These are phyloP conservation scores for Plasmodium coatneyi DNA, from an alignment of 169 alveolate genomes.

Conservation along the genomic window DNA sequence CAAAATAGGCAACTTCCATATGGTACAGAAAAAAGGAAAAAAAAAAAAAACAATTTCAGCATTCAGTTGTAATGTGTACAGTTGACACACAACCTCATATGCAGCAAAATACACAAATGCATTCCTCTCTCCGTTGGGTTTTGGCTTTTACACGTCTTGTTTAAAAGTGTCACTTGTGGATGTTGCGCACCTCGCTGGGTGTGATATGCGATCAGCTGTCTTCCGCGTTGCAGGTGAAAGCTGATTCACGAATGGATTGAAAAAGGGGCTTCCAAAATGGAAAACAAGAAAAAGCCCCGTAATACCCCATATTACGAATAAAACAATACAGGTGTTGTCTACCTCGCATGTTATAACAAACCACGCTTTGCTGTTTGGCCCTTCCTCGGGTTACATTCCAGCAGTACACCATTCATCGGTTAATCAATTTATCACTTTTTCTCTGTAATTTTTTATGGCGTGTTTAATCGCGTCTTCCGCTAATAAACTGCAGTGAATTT, in stretches of 20 bases:
- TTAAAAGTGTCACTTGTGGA: neutral
- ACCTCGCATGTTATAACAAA: neutral
- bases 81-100: neutral
- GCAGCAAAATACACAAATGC: neutral
- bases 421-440: conserved; percentile 77
- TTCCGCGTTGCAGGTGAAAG: neutral
- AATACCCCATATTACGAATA: neutral
- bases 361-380: neutral
- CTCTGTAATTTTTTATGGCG: conserved; percentile 93
- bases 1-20: neutral
- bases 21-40: neutral
- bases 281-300: neutral
- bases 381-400: neutral
- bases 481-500: conserved; percentile 97
- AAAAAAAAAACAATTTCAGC: neutral
- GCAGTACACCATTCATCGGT: neutral
- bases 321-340: neutral
- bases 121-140: neutral
- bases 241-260: neutral
- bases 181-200: neutral
- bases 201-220: neutral
- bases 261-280: neutral
- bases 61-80: neutral
- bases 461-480: conserved; percentile 99
- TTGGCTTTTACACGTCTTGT: neutral